Percentiles rank a stretch among this genome's conserved stretches.
These are phyloP conservation scores for Radiomyces spectabilis DNA, from an alignment of 192 early-diverging fungal species.

Conservation along the genomic window DNA sequence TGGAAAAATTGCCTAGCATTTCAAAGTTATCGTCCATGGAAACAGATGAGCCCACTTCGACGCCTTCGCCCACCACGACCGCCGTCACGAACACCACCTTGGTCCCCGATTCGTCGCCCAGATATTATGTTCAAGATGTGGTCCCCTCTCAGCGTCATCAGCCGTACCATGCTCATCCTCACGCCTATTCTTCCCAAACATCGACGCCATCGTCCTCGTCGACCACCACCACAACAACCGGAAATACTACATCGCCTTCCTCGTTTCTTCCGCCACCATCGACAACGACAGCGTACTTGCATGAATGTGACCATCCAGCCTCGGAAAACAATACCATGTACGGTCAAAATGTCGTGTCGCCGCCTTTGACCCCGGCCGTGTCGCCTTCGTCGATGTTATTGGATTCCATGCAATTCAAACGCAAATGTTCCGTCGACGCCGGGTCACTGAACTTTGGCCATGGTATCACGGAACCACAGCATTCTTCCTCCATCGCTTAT, in stretches of 20 bases:
- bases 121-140: too few relatives aligned
- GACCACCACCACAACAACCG: background rate
- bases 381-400: conserved; percentile 22
- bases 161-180: too few relatives aligned
- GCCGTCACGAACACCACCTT: too few relatives aligned
- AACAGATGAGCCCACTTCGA: too few relatives aligned
- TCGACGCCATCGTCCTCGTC: conserved; percentile 5
- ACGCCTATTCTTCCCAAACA: too few relatives aligned
- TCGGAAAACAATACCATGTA: background rate
- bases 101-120: too few relatives aligned
- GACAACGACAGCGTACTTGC: conserved; percentile 1
- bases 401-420: conserved; percentile 21
- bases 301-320: background rate
- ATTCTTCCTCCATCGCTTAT: too few relatives aligned
- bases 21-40: conserved; percentile 16
- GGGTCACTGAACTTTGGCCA: too few relatives aligned
- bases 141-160: too few relatives aligned
- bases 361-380: conserved; percentile 27
- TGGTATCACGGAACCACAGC: too few relatives aligned
- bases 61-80: too few relatives aligned
- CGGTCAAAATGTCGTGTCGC: conserved; percentile 16
- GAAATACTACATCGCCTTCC: too few relatives aligned
- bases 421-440: conserved; percentile 26
- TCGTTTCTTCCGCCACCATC: conserved; percentile 1
- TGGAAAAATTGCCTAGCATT: conserved; percentile 26